These are phyloP conservation scores for Chrysanthemum makinoi DNA, from an alignment of 129 eudicot genomes.

Conservation along the genomic window DNA sequence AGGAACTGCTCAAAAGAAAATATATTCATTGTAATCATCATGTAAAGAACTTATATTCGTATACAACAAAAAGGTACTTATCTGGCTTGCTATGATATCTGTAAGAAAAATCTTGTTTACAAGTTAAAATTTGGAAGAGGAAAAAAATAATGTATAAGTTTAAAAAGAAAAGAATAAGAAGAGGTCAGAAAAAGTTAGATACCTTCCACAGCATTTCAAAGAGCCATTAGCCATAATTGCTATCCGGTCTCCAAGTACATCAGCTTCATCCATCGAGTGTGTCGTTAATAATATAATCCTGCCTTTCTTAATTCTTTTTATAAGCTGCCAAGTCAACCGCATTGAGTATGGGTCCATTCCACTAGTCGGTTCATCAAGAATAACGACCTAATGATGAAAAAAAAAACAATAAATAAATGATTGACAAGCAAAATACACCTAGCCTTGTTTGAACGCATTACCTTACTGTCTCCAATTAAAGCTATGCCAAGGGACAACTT, in stretches of 20 bases:
- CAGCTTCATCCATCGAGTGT: constrained; percentile 99
- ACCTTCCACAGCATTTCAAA: constrained; percentile 99
- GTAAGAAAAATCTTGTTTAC: constrained; percentile 2
- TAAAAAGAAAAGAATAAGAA: background rate
- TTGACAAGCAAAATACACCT: constrained; percentile 7
- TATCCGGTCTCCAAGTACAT: constrained; percentile 95
- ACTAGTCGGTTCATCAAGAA: constrained; percentile 99
- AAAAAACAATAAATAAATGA: background rate
- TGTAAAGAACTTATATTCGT: background rate
- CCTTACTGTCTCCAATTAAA: constrained; percentile 95
- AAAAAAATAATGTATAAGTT: background rate
- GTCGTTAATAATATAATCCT: constrained; percentile 90
- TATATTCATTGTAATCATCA: constrained; percentile 2
- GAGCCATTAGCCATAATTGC: constrained; percentile 99
- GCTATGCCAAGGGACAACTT: constrained; percentile 97
- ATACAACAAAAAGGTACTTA: background rate
- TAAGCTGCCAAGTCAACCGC: constrained; percentile 98
- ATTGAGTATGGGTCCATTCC: constrained; percentile 99
- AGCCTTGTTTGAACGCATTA: constrained; percentile 13
- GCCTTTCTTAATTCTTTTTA: constrained; percentile 86
- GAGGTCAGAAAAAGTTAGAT: constrained; percentile 30
- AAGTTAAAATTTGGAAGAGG: background rate
- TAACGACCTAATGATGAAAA: constrained; percentile 54
- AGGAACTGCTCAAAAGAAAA: constrained; percentile 59
- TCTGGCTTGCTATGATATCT: background rate